A percentile compares a stretch with the other conserved stretches of the same genome.
Evolutionary conservation across 768 basidiomycete genomes (phyloP).

Genomic region (Solioccasus polychromus): DNA sequence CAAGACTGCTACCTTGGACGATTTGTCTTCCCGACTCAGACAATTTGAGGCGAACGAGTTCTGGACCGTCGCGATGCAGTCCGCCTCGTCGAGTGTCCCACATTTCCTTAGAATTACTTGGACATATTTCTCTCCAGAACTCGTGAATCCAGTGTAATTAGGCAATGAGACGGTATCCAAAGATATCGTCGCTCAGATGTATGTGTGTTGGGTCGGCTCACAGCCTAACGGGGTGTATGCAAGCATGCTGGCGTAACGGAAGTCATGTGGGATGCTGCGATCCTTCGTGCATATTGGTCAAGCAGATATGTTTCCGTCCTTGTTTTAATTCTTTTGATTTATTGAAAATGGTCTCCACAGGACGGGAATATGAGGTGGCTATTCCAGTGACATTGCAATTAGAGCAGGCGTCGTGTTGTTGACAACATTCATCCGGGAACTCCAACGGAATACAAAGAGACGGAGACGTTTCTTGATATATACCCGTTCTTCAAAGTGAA

Average conservation of each 20-base stretch:
- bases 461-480: constrained; percentile 48
- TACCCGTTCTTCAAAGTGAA: constrained; percentile 63
- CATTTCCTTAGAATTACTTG: constrained; percentile 54
- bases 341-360: constrained; percentile 56
- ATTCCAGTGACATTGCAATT: constrained; percentile 12
- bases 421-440: constrained; percentile 4
- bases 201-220: constrained; percentile 30
- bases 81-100: constrained; percentile 62
- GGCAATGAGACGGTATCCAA: constrained; percentile 57
- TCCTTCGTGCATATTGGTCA: constrained; percentile 61
- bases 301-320: constrained; percentile 37
- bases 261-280: constrained; percentile 52
- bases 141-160: constrained; percentile 68
- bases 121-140: constrained; percentile 63
- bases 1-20: constrained; percentile 66
- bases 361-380: constrained; percentile 19
- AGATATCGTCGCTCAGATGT: not conserved
- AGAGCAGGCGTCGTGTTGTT: constrained; percentile 3
- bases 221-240: constrained; percentile 60
- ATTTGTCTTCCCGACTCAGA: constrained; percentile 52
- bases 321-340: constrained; percentile 23
- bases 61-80: constrained; percentile 55
- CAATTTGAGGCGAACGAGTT: constrained; percentile 50
- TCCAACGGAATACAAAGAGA: constrained; percentile 55
- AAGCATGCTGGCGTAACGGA: constrained; percentile 43